Evolutionary conservation across 2,329 filamentous ascomycete species (phyloP), one percentile per base, ranked within the genome.

Genomic region (Penicillium crustosum): DNA sequence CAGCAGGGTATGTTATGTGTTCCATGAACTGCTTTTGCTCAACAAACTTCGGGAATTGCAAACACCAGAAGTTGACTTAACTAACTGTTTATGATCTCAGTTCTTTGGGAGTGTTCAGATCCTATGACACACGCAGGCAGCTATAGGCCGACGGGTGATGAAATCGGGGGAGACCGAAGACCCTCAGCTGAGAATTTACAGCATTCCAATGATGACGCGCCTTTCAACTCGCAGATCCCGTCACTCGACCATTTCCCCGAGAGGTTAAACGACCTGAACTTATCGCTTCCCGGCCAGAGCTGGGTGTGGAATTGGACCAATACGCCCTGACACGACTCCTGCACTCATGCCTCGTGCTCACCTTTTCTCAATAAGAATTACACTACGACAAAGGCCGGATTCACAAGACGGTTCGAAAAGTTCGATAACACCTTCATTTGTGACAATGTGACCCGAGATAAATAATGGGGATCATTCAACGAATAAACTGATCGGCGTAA

Each of bases 401-500:
- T 39, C 9, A n/a, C 36, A 39, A 39, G 36, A 39, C n/a, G 9
- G 36, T 10, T 19, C 6, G 36, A 12, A 4, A 19, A 39, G 19
- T 9, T 19, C 19, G 5, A 39, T 3, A 39, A 19, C 4, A 19
- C n/a, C n/a, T 39, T 39, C 36, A 39, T 10, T 19, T 39, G 36
- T 39, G 36, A 39, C n/a, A n/a, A 36, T n/a, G 5, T 36, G 15
- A 17, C 35, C 17, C 15, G 35, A 36, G 15, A 17, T 17, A 36
- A 36, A 36, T 36, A 17, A n/a, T 7, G 6, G 15, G 35, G 7
- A 36, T 8, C 9, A 19, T 19, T 39, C 38, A 39, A 39, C 53
- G 53, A 51, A 56, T 56, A 15, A 56, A 56, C 39, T 56, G 27
- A 9, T 56, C 48, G 15, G n/a, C 54, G 39, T 27, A 56, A 45